Evolutionary conservation across 805 yeast genomes (phyloP), one percentile per base, ranked within the genome.

Genomic region (Nakazawaea holstii): DNA sequence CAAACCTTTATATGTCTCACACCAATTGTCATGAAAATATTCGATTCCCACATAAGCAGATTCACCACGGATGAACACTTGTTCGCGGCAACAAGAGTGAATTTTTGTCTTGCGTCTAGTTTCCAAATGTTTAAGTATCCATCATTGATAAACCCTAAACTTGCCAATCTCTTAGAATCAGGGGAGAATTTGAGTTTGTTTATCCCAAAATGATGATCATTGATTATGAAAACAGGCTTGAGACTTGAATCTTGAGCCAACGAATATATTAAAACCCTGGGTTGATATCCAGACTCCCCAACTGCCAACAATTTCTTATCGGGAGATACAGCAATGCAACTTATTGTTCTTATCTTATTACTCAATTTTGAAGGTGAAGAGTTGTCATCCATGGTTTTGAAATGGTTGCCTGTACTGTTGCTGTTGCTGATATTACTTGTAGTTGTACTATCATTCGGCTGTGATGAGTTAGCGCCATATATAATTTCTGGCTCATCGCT

Each of bases 281-380:
- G 92, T 52, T 74, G 79, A 51, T 80, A 81, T 0, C 91, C 91
- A 0, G 73, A 60, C 57, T 85, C 92, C 2, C 92, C 92, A 13
- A 83, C 77, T 0, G 89, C 89, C 26, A 85, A 59, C 4, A 78
- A 53, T 39, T 62, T 68, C 35, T 67, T 70, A 56, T 78, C 76
- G 0, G 84, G 79, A 0, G 87, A 74, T 5, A 83, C 62, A 2
- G 81, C 76, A n/a, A 83, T 58, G 50, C 86, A 78, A 40, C 72
- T 72, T 33, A 81, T 74, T 0, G 77, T 68, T 48, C 83, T 65
- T 29, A 80, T 76, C 47, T 73, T 67, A 43, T 70, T 56, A 9
- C 58, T 51, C 45, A 60, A 49, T 10, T 57, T 52, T 6, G 55
- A 49, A 8, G 55, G 46, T 17, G 49, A 47, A 28, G 48, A 13